Conservation (phyloP, 2,329 filamentous ascomycete genomes). For the Colletotrichum somersetense region DNA sequence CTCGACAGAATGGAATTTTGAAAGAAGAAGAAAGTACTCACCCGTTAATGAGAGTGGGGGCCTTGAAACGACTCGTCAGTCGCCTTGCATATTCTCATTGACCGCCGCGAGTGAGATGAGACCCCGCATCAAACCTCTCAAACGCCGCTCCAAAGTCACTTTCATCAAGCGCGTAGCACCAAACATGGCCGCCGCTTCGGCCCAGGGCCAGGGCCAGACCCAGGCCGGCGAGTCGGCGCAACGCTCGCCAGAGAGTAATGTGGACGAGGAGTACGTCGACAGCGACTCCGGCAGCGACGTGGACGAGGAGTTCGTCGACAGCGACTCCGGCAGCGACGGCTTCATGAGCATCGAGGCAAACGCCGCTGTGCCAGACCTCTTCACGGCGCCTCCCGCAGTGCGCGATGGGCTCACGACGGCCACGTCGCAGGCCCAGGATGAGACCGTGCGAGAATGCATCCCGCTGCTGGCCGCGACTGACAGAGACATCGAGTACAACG, state of each 20-base stretch:
- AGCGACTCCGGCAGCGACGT: constrained; percentile 20
- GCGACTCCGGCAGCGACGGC: constrained; percentile 16
- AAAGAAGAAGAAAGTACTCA: neutral
- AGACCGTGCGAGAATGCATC: constrained; percentile 76
- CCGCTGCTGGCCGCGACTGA: constrained; percentile 73
- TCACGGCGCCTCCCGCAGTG: constrained; percentile 71
- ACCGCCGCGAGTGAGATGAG: constrained; percentile 40
- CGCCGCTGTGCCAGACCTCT: constrained; percentile 65
- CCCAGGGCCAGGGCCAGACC: constrained; percentile 10
- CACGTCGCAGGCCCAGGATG: constrained; percentile 81
- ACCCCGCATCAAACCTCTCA: constrained; percentile 41
- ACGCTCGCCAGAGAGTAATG: constrained; percentile 23
- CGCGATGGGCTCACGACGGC: constrained; percentile 75
- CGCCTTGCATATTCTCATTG: neutral
- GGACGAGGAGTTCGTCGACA: constrained; percentile 41
- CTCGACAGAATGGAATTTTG: constrained; percentile 1
- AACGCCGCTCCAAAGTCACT: constrained; percentile 50
- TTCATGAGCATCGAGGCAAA: constrained; percentile 37
- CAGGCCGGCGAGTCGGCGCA: constrained; percentile 3
- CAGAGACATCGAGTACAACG: constrained; percentile 70
- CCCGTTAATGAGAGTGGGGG: neutral
- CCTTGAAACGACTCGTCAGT: constrained; percentile 10
- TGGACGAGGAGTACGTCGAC: constrained; percentile 42
- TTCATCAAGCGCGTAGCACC: constrained; percentile 46
- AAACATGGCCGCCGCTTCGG: constrained; percentile 37